Evolutionary conservation across 148 eudicot genomes (phyloP), one percentile per base, ranked within the genome.

Genomic region (Selenicereus undatus): DNA sequence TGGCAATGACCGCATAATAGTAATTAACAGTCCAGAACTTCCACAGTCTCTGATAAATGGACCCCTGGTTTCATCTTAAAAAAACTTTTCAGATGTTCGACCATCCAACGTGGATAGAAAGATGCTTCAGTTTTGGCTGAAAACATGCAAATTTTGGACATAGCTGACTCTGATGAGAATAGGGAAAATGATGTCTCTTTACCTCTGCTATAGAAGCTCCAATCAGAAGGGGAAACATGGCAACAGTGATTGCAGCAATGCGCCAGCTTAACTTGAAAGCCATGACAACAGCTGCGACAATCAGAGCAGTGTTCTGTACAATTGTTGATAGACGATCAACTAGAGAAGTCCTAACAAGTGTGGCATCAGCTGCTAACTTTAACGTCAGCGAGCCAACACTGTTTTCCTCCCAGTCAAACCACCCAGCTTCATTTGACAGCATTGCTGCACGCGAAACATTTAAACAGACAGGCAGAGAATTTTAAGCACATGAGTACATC

Each of bases 191-290:
- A 51, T 51, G 1, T 51, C 56, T 51, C 56, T 51, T 7, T 73
- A 88, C 97, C 92, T 92, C 92, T 21, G 94, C 89, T 74, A 92
- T 84, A 77, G 87, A 82, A 65, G 92, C 89, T 79, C 89, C 90
- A 82, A 91, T 87, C 11, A 92, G 85, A 27, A 91, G 84, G 36
- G 97, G 97, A 83, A 87, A 91, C 71, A 87, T 88, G 71, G 88
- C 88, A 17, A 89, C 51, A 43, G 90, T 85, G 78, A 91, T 89
- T 71, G 87, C 84, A 75, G 97, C 88, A 48, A 92, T 78, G 68
- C 97, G 91, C 97, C 97, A 92, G 77, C 90, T 83, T 26, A 92
- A 83, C 14, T 68, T 76, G 70, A 92, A 92, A 21, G 97, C 88
- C 6, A 92, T 78, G 35, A 72, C 89, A 80, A 92, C 89, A 26